phyloP scores from a whole-genome alignment of 805 yeast genomes.

The Kuraishia molischiana region DNA sequence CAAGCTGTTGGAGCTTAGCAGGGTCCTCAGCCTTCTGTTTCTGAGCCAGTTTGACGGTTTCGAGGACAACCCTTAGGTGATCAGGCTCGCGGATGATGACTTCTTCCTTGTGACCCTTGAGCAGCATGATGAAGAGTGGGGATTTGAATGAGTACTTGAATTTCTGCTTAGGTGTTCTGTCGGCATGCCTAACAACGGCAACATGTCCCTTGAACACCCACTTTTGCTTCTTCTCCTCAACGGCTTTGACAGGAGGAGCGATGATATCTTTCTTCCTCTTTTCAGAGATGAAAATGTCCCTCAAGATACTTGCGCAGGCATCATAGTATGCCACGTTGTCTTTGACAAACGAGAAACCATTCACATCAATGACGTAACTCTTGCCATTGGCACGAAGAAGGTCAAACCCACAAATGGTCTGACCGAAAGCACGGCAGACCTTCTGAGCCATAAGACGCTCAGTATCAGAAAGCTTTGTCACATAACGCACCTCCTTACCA shows the following conservation, averaged over 20 bases:
- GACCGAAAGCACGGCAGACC: conserved; percentile 71
- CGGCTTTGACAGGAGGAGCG: conserved; percentile 12
- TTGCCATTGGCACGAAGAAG: conserved; percentile 79
- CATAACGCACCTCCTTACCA: conserved; percentile 91
- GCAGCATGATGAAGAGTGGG: conserved; percentile 71
- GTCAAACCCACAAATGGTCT: conserved; percentile 96
- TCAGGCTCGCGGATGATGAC: conserved; percentile 87
- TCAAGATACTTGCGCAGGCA: conserved; percentile 64
- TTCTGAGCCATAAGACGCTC: conserved; percentile 76
- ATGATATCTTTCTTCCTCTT: conserved; percentile 33
- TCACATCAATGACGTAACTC: conserved; percentile 92
- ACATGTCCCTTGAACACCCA: conserved; percentile 96
- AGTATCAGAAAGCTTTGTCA: conserved; percentile 66
- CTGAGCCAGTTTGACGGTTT: conserved; percentile 75
- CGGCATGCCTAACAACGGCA: conserved; percentile 91
- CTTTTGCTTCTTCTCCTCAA: conserved; percentile 66
- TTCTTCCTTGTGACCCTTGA: conserved; percentile 93
- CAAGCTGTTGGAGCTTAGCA: conserved; percentile 64
- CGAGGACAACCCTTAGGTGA: conserved; percentile 77
- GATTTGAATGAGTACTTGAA: conserved; percentile 91
- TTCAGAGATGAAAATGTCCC: conserved; percentile 63
- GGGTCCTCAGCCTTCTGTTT: conserved; percentile 74
- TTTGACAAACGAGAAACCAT: conserved; percentile 95
- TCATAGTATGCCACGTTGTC: conserved; percentile 85
- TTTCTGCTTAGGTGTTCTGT: conserved; percentile 96